Evolutionary conservation across 371 early-diverging fungal genomes (phyloP).

Genomic region (Basidiobolus meristosporus): DNA sequence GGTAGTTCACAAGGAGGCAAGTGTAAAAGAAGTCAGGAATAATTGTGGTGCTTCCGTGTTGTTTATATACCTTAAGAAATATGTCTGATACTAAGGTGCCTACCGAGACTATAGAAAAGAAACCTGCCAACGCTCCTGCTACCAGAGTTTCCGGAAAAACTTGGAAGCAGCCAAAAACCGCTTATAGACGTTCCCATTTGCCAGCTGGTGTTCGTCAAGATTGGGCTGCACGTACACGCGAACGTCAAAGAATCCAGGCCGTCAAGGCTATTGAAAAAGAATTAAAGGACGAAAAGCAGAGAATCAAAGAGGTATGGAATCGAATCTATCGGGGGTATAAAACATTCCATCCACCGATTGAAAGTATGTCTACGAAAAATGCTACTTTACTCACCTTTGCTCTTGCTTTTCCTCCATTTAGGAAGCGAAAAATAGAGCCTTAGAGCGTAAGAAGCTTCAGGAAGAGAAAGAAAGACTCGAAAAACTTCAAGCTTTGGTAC

Average conservation of each 20-base stretch:
- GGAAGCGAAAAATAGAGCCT: constrained; percentile 1
- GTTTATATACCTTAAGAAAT: too few species aligned
- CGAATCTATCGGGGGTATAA: neutral
- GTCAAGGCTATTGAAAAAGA: constrained; percentile 4
- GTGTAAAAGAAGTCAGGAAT: too few species aligned
- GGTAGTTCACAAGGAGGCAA: too few species aligned
- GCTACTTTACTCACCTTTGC: neutral
- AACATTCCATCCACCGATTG: too few species aligned
- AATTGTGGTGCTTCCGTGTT: too few species aligned
- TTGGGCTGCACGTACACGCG: constrained; percentile 1
- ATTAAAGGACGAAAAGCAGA: constrained; percentile 3
- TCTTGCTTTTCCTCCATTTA: neutral
- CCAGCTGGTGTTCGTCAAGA: constrained; percentile 1
- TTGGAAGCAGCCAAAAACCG: constrained; percentile 5
- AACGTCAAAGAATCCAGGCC: constrained; percentile 2
- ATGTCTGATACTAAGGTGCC: too few species aligned
- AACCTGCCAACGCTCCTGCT: too few species aligned
- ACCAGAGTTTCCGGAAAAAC: constrained; percentile 1
- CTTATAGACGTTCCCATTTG: constrained; percentile 4
- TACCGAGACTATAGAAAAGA: too few species aligned
- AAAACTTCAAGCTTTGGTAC: constrained; percentile 1
- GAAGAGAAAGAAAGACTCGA: constrained; percentile 5
- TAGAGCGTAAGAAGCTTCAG: constrained; percentile 1
- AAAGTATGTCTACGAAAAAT: too few species aligned
- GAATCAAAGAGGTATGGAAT: neutral